Percentiles rank a stretch among this genome's conserved stretches.
These are phyloP conservation scores for Penicillium waksmanii DNA, from an alignment of 495 filamentous ascomycete genomes.

Conservation along the genomic window DNA sequence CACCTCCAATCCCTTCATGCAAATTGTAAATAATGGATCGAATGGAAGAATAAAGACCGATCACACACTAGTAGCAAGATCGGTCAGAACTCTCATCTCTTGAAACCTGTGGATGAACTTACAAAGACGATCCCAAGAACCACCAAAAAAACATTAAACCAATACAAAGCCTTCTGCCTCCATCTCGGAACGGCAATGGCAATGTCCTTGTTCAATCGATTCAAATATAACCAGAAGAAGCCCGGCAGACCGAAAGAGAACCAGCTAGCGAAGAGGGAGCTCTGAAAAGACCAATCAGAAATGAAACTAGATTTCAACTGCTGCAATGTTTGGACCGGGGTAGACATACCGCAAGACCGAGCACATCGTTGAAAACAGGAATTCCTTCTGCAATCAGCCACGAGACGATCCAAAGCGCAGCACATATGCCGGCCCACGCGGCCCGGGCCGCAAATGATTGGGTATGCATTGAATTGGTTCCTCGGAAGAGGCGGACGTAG, in stretches of 20 bases:
- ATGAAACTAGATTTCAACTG: background rate
- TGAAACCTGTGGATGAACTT: conserved; percentile 12
- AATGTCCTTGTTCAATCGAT: conserved; percentile 7
- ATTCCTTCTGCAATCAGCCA: conserved; percentile 69
- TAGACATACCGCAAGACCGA: conserved; percentile 43
- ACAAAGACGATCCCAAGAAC: conserved; percentile 36
- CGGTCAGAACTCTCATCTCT: background rate
- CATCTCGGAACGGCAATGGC: conserved; percentile 3
- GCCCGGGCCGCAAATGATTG: conserved; percentile 41
- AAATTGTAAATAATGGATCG: conserved; percentile 31
- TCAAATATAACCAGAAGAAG: conserved; percentile 40
- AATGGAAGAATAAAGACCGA: conserved; percentile 40
- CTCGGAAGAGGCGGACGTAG: conserved; percentile 56
- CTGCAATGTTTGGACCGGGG: background rate
- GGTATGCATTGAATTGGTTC: conserved; percentile 52
- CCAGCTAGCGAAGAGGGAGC: conserved; percentile 32
- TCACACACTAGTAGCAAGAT: conserved; percentile 17
- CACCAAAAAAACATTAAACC: conserved; percentile 29
- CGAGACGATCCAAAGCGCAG: conserved; percentile 57
- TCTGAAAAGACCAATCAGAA: conserved; percentile 18
- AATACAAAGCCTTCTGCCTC: conserved; percentile 28
- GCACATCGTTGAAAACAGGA: conserved; percentile 65
- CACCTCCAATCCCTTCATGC: conserved; percentile 18
- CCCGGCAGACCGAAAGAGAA: conserved; percentile 36
- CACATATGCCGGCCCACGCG: conserved; percentile 57